These are phyloP conservation scores for Fragaria iinumae DNA, from an alignment of 306 rosid genomes.

Conservation along the genomic window DNA sequence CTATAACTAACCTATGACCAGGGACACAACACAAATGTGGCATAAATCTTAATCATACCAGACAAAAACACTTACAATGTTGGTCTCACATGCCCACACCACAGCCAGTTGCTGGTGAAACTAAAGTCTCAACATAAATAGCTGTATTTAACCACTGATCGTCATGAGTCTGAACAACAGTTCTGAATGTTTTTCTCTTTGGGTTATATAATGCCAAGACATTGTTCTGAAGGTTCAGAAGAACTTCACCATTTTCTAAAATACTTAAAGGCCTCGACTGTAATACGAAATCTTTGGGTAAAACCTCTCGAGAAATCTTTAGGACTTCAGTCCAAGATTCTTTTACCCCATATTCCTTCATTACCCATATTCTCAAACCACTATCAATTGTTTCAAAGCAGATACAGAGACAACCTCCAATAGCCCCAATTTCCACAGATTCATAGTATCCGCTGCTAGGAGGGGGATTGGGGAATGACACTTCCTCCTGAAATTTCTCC, in stretches of 20 bases:
- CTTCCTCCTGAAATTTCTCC: not conserved
- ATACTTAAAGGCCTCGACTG: not conserved
- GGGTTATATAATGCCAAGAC: not conserved
- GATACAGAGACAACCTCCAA: not conserved
- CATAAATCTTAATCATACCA: not conserved
- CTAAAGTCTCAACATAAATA: not conserved
- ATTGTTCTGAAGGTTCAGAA: not conserved
- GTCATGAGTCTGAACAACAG: not conserved
- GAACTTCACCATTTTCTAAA: slow-evolving; percentile 8
- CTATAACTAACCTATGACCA: not conserved
- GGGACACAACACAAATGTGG: not conserved
- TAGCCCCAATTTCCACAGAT: not conserved
- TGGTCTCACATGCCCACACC: not conserved
- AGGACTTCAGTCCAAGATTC: slow-evolving; percentile 4
- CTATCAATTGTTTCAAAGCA: not conserved
- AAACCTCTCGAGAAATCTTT: not conserved
- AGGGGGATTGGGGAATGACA: not conserved
- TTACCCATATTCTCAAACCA: not conserved
- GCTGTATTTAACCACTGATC: not conserved
- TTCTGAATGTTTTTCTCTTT: not conserved
- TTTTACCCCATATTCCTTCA: slow-evolving; percentile 8
- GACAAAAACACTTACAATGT: not conserved
- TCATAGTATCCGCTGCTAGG: not conserved
- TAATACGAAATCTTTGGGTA: not conserved
- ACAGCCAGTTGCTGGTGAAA: not conserved